Percentiles rank a stretch among this genome's conserved stretches.
Conservation (phyloP, 2,329 filamentous ascomycete species). For the Gaeumannomyces sp. region DNA sequence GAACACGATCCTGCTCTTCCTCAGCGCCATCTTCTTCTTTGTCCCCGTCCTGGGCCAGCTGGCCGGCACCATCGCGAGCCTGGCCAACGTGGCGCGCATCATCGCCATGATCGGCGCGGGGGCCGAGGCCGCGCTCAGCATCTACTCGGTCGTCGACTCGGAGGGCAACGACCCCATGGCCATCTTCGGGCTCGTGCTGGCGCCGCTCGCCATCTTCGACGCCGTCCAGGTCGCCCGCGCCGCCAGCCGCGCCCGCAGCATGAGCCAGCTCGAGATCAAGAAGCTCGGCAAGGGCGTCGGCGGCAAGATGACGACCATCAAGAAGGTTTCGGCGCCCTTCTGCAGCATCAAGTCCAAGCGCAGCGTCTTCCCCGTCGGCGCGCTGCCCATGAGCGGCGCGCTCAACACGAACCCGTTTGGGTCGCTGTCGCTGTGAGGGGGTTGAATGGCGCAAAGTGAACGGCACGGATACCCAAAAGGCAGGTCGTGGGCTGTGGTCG, state of each 20-base stretch:
- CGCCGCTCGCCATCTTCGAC: constrained; percentile 16
- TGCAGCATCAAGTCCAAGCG: not conserved
- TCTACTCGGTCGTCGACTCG: constrained; percentile 16
- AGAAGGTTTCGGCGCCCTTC: not conserved
- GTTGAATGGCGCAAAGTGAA: too few species aligned
- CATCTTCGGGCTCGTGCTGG: constrained; percentile 16
- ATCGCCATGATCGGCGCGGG: constrained; percentile 8
- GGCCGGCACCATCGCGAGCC: constrained; percentile 8
- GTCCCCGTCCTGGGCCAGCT: constrained; percentile 18
- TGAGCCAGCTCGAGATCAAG: constrained; percentile 7
- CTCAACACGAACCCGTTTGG: not conserved
- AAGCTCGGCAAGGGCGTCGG: constrained; percentile 9
- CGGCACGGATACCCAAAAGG: too few species aligned
- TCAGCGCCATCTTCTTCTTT: constrained; percentile 22
- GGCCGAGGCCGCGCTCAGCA: constrained; percentile 13
- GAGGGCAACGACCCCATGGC: constrained; percentile 14
- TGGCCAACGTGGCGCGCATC: constrained; percentile 8
- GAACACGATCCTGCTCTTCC: constrained; percentile 22
- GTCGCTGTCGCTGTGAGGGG: not conserved
- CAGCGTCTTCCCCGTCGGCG: not conserved
- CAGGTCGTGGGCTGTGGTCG: too few species aligned
- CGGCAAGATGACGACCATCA: not conserved
- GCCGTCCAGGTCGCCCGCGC: constrained; percentile 11
- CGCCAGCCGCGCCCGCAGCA: constrained; percentile 5
- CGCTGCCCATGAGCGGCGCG: too few species aligned